phyloP scores from a whole-genome alignment of 176 grass and related monocot genomes.

The Sorghum bicolor region DNA sequence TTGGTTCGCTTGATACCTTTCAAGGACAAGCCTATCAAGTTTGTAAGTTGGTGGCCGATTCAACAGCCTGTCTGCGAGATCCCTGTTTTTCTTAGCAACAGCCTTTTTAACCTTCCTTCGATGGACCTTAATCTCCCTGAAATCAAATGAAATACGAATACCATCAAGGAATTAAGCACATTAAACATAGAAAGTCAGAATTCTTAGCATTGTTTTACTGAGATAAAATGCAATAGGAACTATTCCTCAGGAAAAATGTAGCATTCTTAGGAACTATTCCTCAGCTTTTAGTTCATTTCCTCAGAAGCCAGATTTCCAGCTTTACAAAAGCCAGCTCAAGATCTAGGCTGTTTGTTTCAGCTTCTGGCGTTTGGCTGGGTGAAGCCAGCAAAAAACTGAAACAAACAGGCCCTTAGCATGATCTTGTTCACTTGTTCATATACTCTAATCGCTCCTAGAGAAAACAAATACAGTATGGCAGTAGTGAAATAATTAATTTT shows the following conservation, averaged over 20 bases:
- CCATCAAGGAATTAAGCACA: not conserved
- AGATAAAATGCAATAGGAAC: not conserved
- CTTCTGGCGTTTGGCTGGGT: not conserved
- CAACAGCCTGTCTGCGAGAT: conserved; percentile 75
- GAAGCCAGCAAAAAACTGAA: not conserved
- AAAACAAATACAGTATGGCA: not conserved
- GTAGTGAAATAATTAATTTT: not conserved
- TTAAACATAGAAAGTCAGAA: not conserved
- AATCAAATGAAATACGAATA: conserved; percentile 12
- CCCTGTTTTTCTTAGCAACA: conserved; percentile 80
- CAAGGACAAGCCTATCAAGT: conserved; percentile 84
- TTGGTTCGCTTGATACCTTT: conserved; percentile 51
- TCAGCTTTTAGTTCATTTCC: not conserved
- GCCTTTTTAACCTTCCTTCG: conserved; percentile 85
- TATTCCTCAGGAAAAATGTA: not conserved
- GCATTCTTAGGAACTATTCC: not conserved
- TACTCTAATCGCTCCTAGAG: not conserved
- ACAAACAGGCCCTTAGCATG: not conserved
- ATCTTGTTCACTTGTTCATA: not conserved
- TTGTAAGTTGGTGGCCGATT: conserved; percentile 77
- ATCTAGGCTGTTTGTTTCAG: not conserved
- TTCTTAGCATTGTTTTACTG: not conserved
- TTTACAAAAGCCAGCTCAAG: not conserved
- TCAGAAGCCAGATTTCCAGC: not conserved
- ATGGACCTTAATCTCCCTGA: conserved; percentile 71